Base-by-base conservation (phyloP, 768 basidiomycete genomes). In the Pulveroboletus sp. region DNA sequence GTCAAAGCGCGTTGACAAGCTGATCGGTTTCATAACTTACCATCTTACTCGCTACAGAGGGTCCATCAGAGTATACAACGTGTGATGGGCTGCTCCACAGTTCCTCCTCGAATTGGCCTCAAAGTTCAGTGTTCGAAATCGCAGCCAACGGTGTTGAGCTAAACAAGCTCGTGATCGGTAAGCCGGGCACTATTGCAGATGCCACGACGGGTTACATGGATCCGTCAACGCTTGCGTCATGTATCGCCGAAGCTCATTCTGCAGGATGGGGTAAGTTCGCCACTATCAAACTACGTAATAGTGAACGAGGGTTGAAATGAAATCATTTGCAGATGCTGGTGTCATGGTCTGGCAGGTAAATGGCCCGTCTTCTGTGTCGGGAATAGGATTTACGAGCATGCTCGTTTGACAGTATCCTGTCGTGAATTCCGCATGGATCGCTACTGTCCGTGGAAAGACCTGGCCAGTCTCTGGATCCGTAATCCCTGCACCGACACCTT, bases 131-230 rank as follows among this genome's bases (percentile, higher is more conserved):
- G 27, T 75, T 79, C 61, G 69, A 35, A 35, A 79, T 79, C 50
- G 62, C 71, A 21, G 73, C 73, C 3, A 76, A 69, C 51, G 84
- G 83, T 17, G 77, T 87, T 6, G 63, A 76, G 6, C 65, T 83
- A 38, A 65, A 76, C 63, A 89, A 88, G 68, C 72, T 89, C 50
- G 83, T 89, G 46, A 86, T 89, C 56, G 86, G 87, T 4, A 89
- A 89, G 66, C 86, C 86, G 7, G 80, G 78, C 4, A 49, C 73
- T 0, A 56, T 56, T 1, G 55, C 65, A 12, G 78, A 80, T 36
- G 81, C 83, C 2, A 74, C 51, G 83, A 78, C 50, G 81, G 74
- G 15, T 21, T 78, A 72, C 48, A 85, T 91, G 69, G 69, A 69
- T 32, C 71, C 83, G 2, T 63, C 73, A 6, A 76, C 76, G 2